phyloP scores from a whole-genome alignment of 2,329 filamentous ascomycete genomes.

The Botrytis deweyae region DNA sequence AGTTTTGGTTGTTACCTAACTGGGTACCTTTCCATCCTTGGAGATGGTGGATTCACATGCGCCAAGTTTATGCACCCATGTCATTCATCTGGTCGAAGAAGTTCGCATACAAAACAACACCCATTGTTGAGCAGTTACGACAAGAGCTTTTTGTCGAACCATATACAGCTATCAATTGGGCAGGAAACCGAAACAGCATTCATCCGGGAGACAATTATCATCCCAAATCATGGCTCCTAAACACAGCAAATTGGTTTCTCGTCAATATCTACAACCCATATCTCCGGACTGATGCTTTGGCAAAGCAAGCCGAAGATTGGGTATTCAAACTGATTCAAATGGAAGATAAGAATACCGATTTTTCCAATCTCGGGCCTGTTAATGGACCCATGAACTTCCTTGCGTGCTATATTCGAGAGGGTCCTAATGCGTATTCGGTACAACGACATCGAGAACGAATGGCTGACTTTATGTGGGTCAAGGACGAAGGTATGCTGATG shows the following conservation, averaged over 20 bases:
- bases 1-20: conserved; percentile 89
- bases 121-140: conserved; percentile 68
- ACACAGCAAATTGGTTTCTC: conserved; percentile 73
- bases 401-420: conserved; percentile 80
- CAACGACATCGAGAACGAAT: conserved; percentile 76
- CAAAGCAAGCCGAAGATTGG: conserved; percentile 74
- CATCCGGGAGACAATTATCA: conserved; percentile 82
- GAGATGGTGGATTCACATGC: conserved; percentile 98
- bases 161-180: conserved; percentile 76
- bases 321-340: conserved; percentile 79
- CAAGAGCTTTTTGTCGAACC: conserved; percentile 81
- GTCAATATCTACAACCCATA: conserved; percentile 80
- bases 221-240: conserved; percentile 83
- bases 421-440: conserved; percentile 70
- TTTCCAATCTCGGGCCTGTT: conserved; percentile 81
- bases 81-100: conserved; percentile 82
- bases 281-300: conserved; percentile 64
- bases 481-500: conserved; percentile 85
- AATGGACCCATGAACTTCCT: conserved; percentile 90
- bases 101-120: conserved; percentile 75
- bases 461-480: conserved; percentile 88
- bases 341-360: conserved; percentile 92
- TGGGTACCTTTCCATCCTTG: conserved; percentile 88
- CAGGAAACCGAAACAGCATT: conserved; percentile 77
- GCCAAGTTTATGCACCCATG: conserved; percentile 95